These are phyloP conservation scores for Rosa lucieae DNA, from an alignment of 306 rosid species.

Conservation along the genomic window DNA sequence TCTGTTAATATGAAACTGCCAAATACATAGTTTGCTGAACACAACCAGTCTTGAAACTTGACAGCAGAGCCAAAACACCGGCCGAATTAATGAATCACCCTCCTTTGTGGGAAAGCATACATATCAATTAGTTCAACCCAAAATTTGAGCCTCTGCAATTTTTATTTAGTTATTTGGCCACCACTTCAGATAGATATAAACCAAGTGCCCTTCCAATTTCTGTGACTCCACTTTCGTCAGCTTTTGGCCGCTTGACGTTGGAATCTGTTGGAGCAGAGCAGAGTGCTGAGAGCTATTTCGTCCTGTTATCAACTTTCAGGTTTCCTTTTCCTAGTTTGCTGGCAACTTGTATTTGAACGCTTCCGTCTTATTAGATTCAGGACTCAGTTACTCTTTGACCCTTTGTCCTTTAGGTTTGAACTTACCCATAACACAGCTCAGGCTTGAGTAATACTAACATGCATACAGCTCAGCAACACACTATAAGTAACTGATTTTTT, in stretches of 20 bases:
- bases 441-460: neutral
- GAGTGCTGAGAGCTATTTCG: neutral
- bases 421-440: neutral
- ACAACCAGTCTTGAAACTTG: neutral
- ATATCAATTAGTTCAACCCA: neutral
- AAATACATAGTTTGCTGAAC: neutral
- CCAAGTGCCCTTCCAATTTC: neutral
- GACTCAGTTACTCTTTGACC: neutral
- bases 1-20: neutral
- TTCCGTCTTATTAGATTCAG: neutral
- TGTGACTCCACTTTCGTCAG: neutral
- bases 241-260: neutral
- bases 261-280: neutral
- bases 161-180: neutral
- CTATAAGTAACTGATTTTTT: neutral
- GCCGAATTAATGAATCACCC: neutral
- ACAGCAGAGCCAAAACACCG: neutral
- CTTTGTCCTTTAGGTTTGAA: neutral
- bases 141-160: neutral
- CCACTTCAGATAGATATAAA: neutral
- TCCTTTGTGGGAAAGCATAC: neutral
- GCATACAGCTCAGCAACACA: neutral
- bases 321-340: constrained; percentile 3
- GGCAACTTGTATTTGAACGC: neutral
- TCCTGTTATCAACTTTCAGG: neutral